These are phyloP conservation scores for Botrytis pseudocinerea DNA, from an alignment of 2,329 filamentous ascomycete species.

Conservation along the genomic window DNA sequence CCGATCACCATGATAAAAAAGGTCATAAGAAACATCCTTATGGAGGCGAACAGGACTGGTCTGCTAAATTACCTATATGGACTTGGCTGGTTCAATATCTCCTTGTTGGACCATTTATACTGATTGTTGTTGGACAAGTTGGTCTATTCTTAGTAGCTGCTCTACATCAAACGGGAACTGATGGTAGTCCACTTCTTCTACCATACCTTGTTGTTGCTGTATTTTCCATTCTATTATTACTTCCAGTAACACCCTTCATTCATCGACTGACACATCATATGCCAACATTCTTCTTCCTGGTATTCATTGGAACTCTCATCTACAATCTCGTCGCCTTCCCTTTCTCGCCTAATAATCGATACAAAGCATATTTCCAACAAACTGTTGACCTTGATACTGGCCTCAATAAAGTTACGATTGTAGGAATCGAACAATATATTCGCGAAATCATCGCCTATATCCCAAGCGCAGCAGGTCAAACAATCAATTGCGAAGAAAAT, in stretches of 20 bases:
- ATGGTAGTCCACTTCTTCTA: constrained; percentile 71
- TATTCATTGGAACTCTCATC: constrained; percentile 73
- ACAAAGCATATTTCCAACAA: constrained; percentile 89
- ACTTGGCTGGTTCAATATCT: constrained; percentile 88
- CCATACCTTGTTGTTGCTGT: constrained; percentile 71
- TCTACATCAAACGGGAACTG: constrained; percentile 77
- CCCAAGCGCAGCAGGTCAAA: constrained; percentile 67
- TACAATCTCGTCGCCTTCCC: constrained; percentile 90
- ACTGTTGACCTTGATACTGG: constrained; percentile 73
- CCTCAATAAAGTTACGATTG: constrained; percentile 67
- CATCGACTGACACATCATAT: constrained; percentile 84
- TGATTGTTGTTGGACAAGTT: constrained; percentile 76
- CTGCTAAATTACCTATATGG: constrained; percentile 73
- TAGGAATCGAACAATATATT: constrained; percentile 68
- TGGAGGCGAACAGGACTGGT: constrained; percentile 82
- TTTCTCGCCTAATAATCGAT: constrained; percentile 74
- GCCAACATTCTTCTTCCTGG: constrained; percentile 70
- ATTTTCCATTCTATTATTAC: constrained; percentile 69
- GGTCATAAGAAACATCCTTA: constrained; percentile 50
- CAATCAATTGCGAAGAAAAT: constrained; percentile 52
- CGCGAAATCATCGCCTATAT: constrained; percentile 65
- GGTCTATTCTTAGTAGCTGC: constrained; percentile 71
- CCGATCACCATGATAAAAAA: constrained; percentile 30
- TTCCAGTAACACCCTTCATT: constrained; percentile 79
- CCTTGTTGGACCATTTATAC: constrained; percentile 72